These are phyloP conservation scores for Fusarium aywerte DNA, from an alignment of 2,329 filamentous ascomycete species.

Conservation along the genomic window DNA sequence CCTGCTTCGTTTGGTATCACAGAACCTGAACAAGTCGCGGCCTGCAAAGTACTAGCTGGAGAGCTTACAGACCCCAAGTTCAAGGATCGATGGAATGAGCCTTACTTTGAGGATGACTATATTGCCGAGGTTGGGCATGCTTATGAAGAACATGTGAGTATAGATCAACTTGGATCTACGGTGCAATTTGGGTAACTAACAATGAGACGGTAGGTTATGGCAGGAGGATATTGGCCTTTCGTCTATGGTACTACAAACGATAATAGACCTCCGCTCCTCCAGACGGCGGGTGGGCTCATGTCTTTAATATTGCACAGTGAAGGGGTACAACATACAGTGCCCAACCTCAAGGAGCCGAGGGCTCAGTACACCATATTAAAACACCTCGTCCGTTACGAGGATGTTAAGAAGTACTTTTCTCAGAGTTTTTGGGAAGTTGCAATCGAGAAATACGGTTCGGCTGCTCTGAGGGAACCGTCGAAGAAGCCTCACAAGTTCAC, in stretches of 20 bases:
- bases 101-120: constrained; percentile 43
- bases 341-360: constrained; percentile 5
- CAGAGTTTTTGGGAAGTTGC: constrained; percentile 45
- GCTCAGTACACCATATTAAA: constrained; percentile 2
- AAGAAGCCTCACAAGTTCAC: constrained; percentile 35
- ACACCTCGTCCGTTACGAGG: constrained; percentile 28
- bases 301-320: neutral
- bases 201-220: constrained; percentile 33
- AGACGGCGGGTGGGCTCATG: constrained; percentile 24
- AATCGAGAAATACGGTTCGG: constrained; percentile 42
- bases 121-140: constrained; percentile 40
- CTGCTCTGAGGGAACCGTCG: constrained; percentile 34
- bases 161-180: neutral
- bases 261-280: constrained; percentile 25
- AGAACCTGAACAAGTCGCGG: neutral
- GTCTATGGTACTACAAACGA: neutral
- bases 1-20: constrained; percentile 32
- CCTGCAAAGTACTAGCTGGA: constrained; percentile 18
- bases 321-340: neutral
- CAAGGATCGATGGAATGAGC: constrained; percentile 16
- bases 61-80: constrained; percentile 7
- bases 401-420: constrained; percentile 36
- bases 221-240: constrained; percentile 38
- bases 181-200: neutral
- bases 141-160: constrained; percentile 38